These are phyloP conservation scores for Aspergillus japonicus DNA, from an alignment of 2,329 filamentous ascomycete genomes.

Conservation along the genomic window DNA sequence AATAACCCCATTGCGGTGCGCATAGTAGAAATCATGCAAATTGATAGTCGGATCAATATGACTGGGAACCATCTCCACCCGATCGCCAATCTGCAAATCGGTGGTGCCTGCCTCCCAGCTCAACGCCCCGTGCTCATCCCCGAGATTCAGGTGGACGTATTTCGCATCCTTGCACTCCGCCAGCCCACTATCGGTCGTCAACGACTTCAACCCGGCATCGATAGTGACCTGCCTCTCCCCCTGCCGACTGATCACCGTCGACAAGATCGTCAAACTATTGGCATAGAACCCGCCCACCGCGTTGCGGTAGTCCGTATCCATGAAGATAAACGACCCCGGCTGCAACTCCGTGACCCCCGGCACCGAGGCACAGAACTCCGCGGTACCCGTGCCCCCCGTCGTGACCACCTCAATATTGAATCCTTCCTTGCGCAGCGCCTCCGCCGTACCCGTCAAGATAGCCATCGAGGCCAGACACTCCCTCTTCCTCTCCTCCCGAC, in stretches of 20 bases:
- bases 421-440: conserved; percentile 43
- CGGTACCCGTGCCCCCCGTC: conserved; percentile 54
- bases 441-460: conserved; percentile 46
- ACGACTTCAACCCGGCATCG: conserved; percentile 51
- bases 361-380: conserved; percentile 53
- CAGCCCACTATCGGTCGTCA: conserved; percentile 54
- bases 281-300: conserved; percentile 51
- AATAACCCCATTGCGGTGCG: conserved; percentile 48
- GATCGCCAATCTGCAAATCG: conserved; percentile 46
- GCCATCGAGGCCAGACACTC: conserved; percentile 50
- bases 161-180: conserved; percentile 49
- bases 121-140: conserved; percentile 52
- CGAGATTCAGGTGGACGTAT: conserved; percentile 47
- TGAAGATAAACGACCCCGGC: conserved; percentile 57
- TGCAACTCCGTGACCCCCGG: conserved; percentile 55
- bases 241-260: conserved; percentile 52
- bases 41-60: conserved; percentile 58
- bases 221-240: conserved; percentile 48
- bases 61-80: conserved; percentile 54
- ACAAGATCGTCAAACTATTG: conserved; percentile 51
- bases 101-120: conserved; percentile 46
- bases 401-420: conserved; percentile 52
- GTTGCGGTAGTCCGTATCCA: conserved; percentile 58
- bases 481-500: conserved; percentile 41
- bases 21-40: conserved; percentile 53